Base-by-base conservation (phyloP, 2,329 filamentous ascomycete species). In the Talaromyces sp. region DNA sequence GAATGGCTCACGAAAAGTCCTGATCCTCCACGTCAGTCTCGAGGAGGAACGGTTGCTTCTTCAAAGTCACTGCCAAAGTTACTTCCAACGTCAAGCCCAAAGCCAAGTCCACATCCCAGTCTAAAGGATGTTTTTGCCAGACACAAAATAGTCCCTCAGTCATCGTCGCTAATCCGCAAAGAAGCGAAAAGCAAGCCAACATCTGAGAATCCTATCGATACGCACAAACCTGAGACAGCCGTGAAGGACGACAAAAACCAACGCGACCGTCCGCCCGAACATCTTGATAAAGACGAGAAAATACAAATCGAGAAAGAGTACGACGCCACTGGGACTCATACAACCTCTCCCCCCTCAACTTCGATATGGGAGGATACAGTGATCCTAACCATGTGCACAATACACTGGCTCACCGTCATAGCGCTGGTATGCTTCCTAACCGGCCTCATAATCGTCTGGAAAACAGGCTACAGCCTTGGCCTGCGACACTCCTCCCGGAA, bases 1-100 rank as follows among this genome's bases (percentile, higher is more conserved):
- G 56, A 43, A 27, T 59, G 56, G 56, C 56, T 59, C 34, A 29
- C 29, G 34, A 40, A 59, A 45, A 59, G 56, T 25, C 56, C 56
- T n/a, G 56, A 45, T 19, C 56, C 56, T 29, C 56, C 56, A 8
- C 56, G 56, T 40, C 53, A 56, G 31, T 43, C 36, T 22, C 40
- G 15, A 38, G n/a, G 38, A 7, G 31, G 53, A 38, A 25, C 19
- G 31, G 19, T 36, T 36, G 19, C 31, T 56, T 25, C 27, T 34
- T 4, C 51, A 51, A 51, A 27, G 15, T 17, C 47, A 29, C 47
- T 17, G 1, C 7, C 25, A 2, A 36, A 22, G 31, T 31, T 10
- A 36, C 5, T 29, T 10, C 17, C 47, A 17, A 22, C 2, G n/a
- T 6, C 45, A 27, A 49, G 10, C 5, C 25, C 49, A 53, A 25